Evolutionary conservation across 768 basidiomycete species (phyloP).

Genomic region (Tricholomella constricta): DNA sequence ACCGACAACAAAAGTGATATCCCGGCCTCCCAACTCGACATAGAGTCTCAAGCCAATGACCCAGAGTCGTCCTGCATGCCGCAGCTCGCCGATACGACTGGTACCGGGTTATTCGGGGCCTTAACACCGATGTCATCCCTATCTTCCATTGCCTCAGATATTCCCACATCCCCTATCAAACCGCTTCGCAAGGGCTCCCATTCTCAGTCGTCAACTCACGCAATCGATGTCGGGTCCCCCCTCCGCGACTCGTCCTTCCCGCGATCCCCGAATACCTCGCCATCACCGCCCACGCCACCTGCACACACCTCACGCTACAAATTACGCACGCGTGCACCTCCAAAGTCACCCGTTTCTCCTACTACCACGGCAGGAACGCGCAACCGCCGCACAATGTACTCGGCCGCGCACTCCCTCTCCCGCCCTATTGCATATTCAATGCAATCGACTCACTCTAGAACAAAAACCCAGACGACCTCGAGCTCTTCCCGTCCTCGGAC

Average conservation of each 20-base stretch:
- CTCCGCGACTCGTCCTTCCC: conserved; percentile 4
- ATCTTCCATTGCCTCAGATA: conserved; percentile 21
- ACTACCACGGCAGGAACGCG: conserved; percentile 20
- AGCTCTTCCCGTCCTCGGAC: conserved; percentile 18
- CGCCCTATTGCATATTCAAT: conserved; percentile 14
- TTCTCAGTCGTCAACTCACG: neutral
- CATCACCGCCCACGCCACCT: conserved; percentile 1
- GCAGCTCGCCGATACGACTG: conserved; percentile 12
- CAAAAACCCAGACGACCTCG: conserved; percentile 16
- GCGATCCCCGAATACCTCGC: conserved; percentile 9
- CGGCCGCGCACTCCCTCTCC: conserved; percentile 8
- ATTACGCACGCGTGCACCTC: conserved; percentile 34
- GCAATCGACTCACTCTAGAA: conserved; percentile 24
- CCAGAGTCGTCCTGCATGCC: conserved; percentile 37
- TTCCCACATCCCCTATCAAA: conserved; percentile 5
- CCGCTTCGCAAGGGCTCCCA: conserved; percentile 7
- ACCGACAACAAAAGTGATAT: conserved; percentile 31
- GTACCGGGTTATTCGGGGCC: conserved; percentile 13
- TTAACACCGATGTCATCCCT: conserved; percentile 19
- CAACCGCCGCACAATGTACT: conserved; percentile 10
- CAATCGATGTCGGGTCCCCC: conserved; percentile 1
- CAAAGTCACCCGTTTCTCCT: conserved; percentile 20
- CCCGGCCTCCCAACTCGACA: conserved; percentile 40
- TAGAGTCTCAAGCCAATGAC: conserved; percentile 27
- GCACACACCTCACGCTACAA: conserved; percentile 29